Percentiles rank a stretch among this genome's conserved stretches.
phyloP scores from a whole-genome alignment of 208 protist species.

The Novymonas esmeraldas region DNA sequence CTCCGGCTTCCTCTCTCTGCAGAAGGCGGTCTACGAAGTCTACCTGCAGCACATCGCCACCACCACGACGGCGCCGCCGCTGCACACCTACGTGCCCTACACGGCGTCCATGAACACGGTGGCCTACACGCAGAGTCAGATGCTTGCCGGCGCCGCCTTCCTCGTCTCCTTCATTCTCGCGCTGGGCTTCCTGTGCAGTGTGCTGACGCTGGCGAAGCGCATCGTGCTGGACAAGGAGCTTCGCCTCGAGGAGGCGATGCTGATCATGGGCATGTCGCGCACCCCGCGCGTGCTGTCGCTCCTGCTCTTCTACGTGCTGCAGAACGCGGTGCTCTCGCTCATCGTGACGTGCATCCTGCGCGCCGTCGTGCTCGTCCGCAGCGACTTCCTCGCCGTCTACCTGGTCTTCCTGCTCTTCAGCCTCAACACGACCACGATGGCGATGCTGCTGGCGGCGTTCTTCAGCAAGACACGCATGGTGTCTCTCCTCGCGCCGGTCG shows the following conservation, averaged over 20 bases:
- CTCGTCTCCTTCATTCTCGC: slow-evolving; percentile 63
- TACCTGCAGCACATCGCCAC: slow-evolving; percentile 27
- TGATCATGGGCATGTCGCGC: slow-evolving; percentile 83
- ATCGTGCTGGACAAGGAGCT: slow-evolving; percentile 88
- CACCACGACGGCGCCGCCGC: slow-evolving; percentile 19
- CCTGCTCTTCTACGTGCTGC: slow-evolving; percentile 54
- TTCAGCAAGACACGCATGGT: slow-evolving; percentile 70
- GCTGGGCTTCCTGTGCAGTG: slow-evolving; percentile 47
- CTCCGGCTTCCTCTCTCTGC: slow-evolving; percentile 74
- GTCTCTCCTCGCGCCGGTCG: slow-evolving; percentile 57
- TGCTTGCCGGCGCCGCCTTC: slow-evolving; percentile 34
- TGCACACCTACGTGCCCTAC: slow-evolving; percentile 32
- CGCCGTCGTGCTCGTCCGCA: slow-evolving; percentile 38
- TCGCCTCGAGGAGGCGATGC: slow-evolving; percentile 71
- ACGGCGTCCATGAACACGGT: slow-evolving; percentile 6
- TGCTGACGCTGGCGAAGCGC: slow-evolving; percentile 52
- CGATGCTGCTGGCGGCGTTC: slow-evolving; percentile 53
- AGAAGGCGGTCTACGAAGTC: slow-evolving; percentile 67
- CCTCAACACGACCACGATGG: slow-evolving; percentile 48
- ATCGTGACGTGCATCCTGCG: slow-evolving; percentile 58
- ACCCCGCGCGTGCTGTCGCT: slow-evolving; percentile 53
- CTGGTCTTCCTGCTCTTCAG: slow-evolving; percentile 58
- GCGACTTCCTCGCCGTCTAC: slow-evolving; percentile 52
- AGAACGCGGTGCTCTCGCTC: slow-evolving; percentile 49
- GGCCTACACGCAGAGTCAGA: too few relatives aligned